Evolutionary conservation across 805 yeast species (phyloP).

Genomic region (Candida pseudofarinosa): DNA sequence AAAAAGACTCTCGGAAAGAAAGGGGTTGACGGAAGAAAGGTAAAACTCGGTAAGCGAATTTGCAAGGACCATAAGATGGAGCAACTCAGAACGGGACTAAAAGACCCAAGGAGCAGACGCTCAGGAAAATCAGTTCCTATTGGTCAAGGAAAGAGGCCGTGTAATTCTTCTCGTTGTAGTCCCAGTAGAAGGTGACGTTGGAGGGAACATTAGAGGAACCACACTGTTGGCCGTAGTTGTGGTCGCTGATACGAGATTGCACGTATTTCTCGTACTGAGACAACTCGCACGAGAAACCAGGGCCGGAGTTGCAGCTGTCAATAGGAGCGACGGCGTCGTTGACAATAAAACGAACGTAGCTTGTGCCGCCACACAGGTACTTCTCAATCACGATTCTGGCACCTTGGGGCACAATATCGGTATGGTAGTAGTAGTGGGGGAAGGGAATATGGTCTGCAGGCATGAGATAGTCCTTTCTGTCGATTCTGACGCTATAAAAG

Average conservation of each 20-base stretch:
- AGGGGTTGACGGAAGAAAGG: too few relatives aligned
- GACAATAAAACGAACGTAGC: constrained; percentile 35
- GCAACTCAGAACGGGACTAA: neutral
- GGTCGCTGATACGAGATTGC: constrained; percentile 21
- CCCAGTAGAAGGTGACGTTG: constrained; percentile 40
- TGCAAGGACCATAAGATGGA: too few relatives aligned
- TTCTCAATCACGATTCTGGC: constrained; percentile 38
- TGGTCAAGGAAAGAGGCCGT: constrained; percentile 6
- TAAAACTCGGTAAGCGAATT: too few relatives aligned
- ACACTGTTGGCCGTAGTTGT: constrained; percentile 26
- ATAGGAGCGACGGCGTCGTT: constrained; percentile 40
- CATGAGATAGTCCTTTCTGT: constrained; percentile 41
- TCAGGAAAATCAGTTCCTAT: neutral
- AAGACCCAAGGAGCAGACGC: neutral
- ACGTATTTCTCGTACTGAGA: constrained; percentile 29
- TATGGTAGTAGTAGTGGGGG: constrained; percentile 43
- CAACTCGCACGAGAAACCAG: constrained; percentile 41
- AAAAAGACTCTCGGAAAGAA: too few relatives aligned
- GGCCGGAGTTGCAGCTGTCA: constrained; percentile 31
- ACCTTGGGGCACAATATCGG: constrained; percentile 37
- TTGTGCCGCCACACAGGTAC: constrained; percentile 23
- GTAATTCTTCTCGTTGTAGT: constrained; percentile 17
- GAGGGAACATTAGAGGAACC: constrained; percentile 18
- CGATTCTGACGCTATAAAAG: constrained; percentile 61
- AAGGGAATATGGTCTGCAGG: constrained; percentile 46